Percentiles rank a stretch among this genome's conserved stretches.
Conservation (phyloP, 805 yeast species). For the Scheffersomyces lignosus region DNA sequence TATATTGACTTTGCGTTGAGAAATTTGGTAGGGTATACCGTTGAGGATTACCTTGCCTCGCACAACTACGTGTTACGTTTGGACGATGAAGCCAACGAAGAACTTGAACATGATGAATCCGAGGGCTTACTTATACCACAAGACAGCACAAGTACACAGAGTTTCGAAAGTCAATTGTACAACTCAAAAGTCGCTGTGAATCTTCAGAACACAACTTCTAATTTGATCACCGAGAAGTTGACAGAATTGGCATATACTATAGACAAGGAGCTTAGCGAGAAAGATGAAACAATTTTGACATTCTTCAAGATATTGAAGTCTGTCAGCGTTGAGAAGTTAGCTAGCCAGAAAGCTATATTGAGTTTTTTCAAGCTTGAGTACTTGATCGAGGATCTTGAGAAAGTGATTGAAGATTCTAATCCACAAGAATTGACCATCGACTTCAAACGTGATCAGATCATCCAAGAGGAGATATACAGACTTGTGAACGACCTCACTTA, state of each 20-base stretch:
- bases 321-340: constrained; percentile 24
- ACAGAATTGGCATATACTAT: constrained; percentile 38
- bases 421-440: constrained; percentile 20
- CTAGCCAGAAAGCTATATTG: constrained; percentile 28
- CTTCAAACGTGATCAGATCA: constrained; percentile 27
- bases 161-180: constrained; percentile 39
- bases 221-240: constrained; percentile 37
- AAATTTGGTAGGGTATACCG: constrained; percentile 24
- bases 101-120: background rate
- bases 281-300: constrained; percentile 32
- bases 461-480: constrained; percentile 43
- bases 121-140: constrained; percentile 3
- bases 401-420: constrained; percentile 9
- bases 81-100: constrained; percentile 8
- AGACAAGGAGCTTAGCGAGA: constrained; percentile 37
- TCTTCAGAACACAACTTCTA: constrained; percentile 32
- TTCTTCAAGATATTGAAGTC: constrained; percentile 25
- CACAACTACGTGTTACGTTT: constrained; percentile 26
- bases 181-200: constrained; percentile 35
- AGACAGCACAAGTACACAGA: constrained; percentile 16
- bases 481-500: constrained; percentile 39
- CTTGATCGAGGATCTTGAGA: constrained; percentile 26
- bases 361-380: constrained; percentile 32
- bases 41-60: constrained; percentile 28
- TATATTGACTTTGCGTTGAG: constrained; percentile 23